Percentiles rank a stretch among this genome's conserved stretches.
Conservation (phyloP, 345 rosid species). For the Aquilaria malaccensis region DNA sequence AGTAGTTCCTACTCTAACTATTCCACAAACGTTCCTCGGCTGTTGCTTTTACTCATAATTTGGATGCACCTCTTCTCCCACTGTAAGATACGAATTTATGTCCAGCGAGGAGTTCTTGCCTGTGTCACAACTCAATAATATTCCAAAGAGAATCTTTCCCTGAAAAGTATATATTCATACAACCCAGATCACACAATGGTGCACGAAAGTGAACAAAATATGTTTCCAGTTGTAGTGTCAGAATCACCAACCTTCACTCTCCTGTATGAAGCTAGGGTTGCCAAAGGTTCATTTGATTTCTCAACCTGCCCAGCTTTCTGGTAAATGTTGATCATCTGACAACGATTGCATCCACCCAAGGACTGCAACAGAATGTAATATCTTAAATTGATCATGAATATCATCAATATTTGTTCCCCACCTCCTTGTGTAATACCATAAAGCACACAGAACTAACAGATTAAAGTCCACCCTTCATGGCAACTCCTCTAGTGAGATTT, state of each 20-base stretch:
- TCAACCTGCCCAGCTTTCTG: slow-evolving; percentile 47
- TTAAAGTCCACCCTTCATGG: no score
- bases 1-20: no score
- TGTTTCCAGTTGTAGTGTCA: background rate
- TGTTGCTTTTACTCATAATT: slow-evolving; percentile 12
- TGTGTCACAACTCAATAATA: slow-evolving; percentile 41
- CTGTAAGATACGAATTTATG: slow-evolving; percentile 40
- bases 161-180: slow-evolving; percentile 21
- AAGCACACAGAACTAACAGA: no score
- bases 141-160: slow-evolving; percentile 91
- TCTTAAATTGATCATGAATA: no score
- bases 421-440: no score
- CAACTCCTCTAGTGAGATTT: no score
- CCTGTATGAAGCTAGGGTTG: slow-evolving; percentile 82
- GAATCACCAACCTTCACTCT: slow-evolving; percentile 58
- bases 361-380: slow-evolving; percentile 33
- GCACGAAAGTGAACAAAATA: background rate
- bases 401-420: no score
- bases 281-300: slow-evolving; percentile 75
- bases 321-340: slow-evolving; percentile 70
- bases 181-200: background rate
- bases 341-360: slow-evolving; percentile 88
- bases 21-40: no score
- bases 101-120: slow-evolving; percentile 12
- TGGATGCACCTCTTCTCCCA: slow-evolving; percentile 57